Percentiles rank a stretch among this genome's conserved stretches.
These are phyloP conservation scores for Fusarium sp. DNA, from an alignment of 2,329 filamentous ascomycete species.

Conservation along the genomic window DNA sequence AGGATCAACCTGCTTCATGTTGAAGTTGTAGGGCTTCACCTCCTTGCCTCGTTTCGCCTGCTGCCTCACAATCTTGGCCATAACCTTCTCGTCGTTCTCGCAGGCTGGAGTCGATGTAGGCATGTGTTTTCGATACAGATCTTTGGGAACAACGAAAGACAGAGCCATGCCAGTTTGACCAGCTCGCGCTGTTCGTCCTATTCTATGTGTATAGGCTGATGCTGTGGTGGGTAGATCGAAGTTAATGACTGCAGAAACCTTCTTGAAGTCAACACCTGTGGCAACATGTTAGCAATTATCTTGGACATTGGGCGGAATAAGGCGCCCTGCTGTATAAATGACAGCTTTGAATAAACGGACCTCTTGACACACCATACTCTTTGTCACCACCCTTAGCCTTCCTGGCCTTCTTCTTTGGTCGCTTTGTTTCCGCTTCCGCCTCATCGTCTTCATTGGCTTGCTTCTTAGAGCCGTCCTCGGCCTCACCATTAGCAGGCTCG, in stretches of 20 bases:
- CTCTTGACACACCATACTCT: slow-evolving; percentile 94
- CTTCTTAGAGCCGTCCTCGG: slow-evolving; percentile 38
- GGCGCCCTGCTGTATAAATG: background rate
- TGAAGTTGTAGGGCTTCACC: slow-evolving; percentile 90
- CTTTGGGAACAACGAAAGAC: slow-evolving; percentile 89
- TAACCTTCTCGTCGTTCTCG: slow-evolving; percentile 84
- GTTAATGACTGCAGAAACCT: slow-evolving; percentile 93
- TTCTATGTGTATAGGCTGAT: slow-evolving; percentile 96
- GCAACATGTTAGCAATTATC: slow-evolving; percentile 24
- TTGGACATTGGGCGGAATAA: background rate
- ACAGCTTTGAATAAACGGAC: slow-evolving; percentile 49
- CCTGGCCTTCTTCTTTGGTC: slow-evolving; percentile 52
- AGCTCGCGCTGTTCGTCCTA: slow-evolving; percentile 90
- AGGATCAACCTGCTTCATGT: slow-evolving; percentile 91
- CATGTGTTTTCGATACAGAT: slow-evolving; percentile 87
- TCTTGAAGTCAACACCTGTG: slow-evolving; percentile 86
- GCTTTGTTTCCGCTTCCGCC: slow-evolving; percentile 46
- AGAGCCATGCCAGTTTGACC: slow-evolving; percentile 93
- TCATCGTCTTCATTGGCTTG: slow-evolving; percentile 29
- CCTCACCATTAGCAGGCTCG: slow-evolving; percentile 54
- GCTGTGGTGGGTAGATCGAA: slow-evolving; percentile 91
- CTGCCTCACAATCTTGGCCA: slow-evolving; percentile 80
- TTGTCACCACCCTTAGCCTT: slow-evolving; percentile 73
- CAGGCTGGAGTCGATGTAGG: slow-evolving; percentile 79
- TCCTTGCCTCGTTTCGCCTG: slow-evolving; percentile 82